Conservation (phyloP, 1,284 basidiomycete species). For the Heimioporus punctisporus region DNA sequence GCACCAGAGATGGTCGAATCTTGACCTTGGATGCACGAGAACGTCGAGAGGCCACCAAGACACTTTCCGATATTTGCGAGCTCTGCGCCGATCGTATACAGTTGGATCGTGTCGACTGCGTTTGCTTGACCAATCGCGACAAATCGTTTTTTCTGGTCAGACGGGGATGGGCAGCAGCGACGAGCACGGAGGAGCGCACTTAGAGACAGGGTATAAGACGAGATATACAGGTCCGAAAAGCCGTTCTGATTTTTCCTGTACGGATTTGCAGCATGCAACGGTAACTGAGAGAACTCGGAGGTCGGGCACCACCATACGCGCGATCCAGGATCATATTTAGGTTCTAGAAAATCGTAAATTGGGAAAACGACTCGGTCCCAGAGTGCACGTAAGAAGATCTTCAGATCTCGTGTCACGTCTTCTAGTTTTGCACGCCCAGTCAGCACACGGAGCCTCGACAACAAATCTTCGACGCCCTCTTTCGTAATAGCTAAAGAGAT, state of each 20-base stretch:
- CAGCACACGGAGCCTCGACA: background rate
- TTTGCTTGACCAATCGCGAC: background rate
- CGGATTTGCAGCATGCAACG: background rate
- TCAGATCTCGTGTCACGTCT: background rate
- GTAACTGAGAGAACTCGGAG: background rate
- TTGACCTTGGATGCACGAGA: background rate
- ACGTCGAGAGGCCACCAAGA: background rate
- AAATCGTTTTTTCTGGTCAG: background rate
- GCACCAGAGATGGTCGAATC: background rate
- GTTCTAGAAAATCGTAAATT: conserved; percentile 19
- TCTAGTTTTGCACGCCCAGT: background rate
- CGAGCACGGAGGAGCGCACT: background rate
- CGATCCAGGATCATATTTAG: conserved; percentile 11
- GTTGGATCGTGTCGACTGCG: background rate
- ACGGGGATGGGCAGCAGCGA: background rate
- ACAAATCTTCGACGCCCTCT: background rate
- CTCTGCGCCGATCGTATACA: background rate
- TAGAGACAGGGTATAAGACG: background rate
- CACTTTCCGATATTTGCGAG: background rate
- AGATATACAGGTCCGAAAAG: background rate
- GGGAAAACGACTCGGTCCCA: conserved; percentile 28
- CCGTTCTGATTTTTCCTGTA: background rate
- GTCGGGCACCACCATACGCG: conserved; percentile 39
- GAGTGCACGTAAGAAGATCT: conserved; percentile 18
- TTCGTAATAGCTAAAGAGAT: background rate